These are phyloP conservation scores for Ochetophila trinervis DNA, from an alignment of 306 rosid species.

Conservation along the genomic window DNA sequence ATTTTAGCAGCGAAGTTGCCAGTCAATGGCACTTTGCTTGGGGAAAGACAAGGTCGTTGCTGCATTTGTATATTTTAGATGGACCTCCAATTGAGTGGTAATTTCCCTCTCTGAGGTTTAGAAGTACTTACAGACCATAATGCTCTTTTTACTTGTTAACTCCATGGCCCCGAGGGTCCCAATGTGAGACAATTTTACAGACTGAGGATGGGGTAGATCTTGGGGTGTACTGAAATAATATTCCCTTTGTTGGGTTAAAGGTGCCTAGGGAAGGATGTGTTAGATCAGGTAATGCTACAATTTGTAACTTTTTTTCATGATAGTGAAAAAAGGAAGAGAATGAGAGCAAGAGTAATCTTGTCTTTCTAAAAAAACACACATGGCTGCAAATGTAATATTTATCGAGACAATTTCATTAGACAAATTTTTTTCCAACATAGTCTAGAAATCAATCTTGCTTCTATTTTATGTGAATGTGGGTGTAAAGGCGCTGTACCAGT, in stretches of 20 bases:
- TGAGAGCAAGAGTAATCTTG: background rate
- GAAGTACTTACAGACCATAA: background rate
- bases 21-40: background rate
- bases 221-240: background rate
- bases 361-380: background rate
- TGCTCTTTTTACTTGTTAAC: background rate
- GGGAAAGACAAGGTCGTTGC: background rate
- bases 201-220: background rate
- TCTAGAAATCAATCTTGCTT: too few species aligned
- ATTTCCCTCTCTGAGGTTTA: background rate
- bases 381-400: background rate
- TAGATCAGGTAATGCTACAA: background rate
- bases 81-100: too few species aligned
- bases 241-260: background rate
- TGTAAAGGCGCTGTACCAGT: too few species aligned
- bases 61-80: too few species aligned
- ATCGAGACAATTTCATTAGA: background rate
- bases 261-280: background rate
- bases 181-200: background rate
- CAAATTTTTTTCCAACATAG: background rate
- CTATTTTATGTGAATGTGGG: too few species aligned
- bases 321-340: background rate
- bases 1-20: conserved; percentile 6
- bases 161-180: background rate
- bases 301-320: background rate